Evolutionary conservation across 345 rosid genomes (phyloP), one percentile per base, ranked within the genome.

Genomic region (Physaria fendleri): DNA sequence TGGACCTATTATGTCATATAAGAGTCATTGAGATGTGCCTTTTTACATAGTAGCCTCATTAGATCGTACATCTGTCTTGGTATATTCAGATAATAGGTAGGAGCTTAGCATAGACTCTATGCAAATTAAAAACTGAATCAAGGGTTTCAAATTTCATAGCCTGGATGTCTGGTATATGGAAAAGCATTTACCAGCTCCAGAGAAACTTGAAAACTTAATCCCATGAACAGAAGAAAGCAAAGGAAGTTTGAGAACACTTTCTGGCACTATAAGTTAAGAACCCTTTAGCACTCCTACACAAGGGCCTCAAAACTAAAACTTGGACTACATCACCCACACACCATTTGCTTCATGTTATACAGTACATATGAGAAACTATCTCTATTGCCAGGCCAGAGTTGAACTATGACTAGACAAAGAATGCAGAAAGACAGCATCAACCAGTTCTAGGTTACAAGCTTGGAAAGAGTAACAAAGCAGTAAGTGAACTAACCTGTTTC

Each of bases 401-500:
- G 45, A 45, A 45, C 17, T 11, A 60, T 7, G 34, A 44, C 49
- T 18, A 11, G 49, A 15, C 23, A 52, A 56, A 6, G 29, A 56
- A 27, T 16, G 40, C 60, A 61, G 32, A 52, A 34, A 51, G 56
- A 18, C 4, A 16, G 22, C 33, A 41, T 43, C 29, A 5, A 33
- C 39, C 43, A 69, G 34, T 38, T 20, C 45, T 41, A 53, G 4
- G 42, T 29, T 35, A 21, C 22, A 40, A 30, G 69, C 39, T 54
- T 29, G 39, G 24, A 55, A 48, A 51, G 17, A 41, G 40, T 40
- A 46, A 55, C 41, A 33, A 11, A 29, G 69, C 23, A 46, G 34
- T 47, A 70, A 53, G 16, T 57, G 43, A 48, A 71, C 76, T 56
- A 64, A 92, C 99, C 99, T 84, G 99, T 74, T 55, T 79, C 79